phyloP scores from a whole-genome alignment of 495 filamentous ascomycete species.

The Hypoxylon perforatum region DNA sequence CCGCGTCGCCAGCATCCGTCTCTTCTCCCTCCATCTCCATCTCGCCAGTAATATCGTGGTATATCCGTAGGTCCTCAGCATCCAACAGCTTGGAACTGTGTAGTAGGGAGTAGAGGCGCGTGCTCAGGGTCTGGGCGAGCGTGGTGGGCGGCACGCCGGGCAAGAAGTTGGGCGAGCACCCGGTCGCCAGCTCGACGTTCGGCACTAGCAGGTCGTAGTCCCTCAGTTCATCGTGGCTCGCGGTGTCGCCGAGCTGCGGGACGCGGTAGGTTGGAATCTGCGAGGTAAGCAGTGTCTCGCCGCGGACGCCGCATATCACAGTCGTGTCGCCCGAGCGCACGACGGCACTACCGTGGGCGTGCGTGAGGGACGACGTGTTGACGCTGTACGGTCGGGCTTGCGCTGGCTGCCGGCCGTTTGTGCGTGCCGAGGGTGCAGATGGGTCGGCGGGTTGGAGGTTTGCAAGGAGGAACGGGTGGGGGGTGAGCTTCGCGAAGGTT shows the following conservation, averaged over 20 bases:
- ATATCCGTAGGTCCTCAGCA: conserved; percentile 73
- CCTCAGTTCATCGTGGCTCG: conserved; percentile 51
- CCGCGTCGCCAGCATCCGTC: conserved; percentile 36
- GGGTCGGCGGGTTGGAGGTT: conserved; percentile 74
- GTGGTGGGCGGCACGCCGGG: conserved; percentile 83
- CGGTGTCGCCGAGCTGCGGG: conserved; percentile 28
- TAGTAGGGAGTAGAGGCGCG: conserved; percentile 78
- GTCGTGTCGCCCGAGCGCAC: conserved; percentile 89
- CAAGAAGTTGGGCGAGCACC: conserved; percentile 84
- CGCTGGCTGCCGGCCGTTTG: conserved; percentile 78
- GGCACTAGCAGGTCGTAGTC: conserved; percentile 84
- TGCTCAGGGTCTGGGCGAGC: conserved; percentile 83
- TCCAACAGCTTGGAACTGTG: conserved; percentile 72
- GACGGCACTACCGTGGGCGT: conserved; percentile 88
- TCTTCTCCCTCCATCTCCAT: conserved; percentile 57
- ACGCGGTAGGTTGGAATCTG: conserved; percentile 74
- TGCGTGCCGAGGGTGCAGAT: conserved; percentile 69
- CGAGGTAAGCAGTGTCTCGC: conserved; percentile 79
- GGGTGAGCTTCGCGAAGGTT: conserved; percentile 90
- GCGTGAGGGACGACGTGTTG: conserved; percentile 83
- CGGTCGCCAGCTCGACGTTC: conserved; percentile 90
- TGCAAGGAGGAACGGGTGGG: conserved; percentile 87
- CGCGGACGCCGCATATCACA: conserved; percentile 89
- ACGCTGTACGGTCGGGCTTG: conserved; percentile 75
- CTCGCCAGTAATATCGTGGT: conserved; percentile 64